Evolutionary conservation across 345 rosid genomes (phyloP), one percentile per base, ranked within the genome.

Genomic region (Sapria himalayana): DNA sequence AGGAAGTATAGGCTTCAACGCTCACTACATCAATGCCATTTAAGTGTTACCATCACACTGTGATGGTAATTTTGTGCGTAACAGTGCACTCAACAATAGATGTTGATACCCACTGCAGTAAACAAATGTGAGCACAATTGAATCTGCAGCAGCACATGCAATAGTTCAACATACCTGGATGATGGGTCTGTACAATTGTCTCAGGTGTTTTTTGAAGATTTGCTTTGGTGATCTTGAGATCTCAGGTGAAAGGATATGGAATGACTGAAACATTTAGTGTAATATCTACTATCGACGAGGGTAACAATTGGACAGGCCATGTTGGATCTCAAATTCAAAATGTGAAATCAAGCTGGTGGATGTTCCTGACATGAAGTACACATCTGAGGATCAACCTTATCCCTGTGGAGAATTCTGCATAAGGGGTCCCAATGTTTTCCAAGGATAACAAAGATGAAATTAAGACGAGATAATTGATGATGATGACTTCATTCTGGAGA

Each of bases 371-470:
- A 85, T 85, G 96, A 81, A 85, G 46, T 81, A 81, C 63, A 77
- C 78, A 29, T 72, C 86, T 2, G 79, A 81, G 7, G 84, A 85
- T 63, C 72, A 75, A 56, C 96, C 96, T 12, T 49, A 74, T 73
- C 92, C 96, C 37, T 81, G 84, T 54, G 96, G 96, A 23, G 92
- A 85, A 59, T 74, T 81, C 33, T 85, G 96, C 52, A 81, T 81
- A 43, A 65, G 93, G 60, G 96, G 96, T 47, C 85, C 92, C 27
- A 77, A 43, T 54, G 53, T 81, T 41, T 85, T 85, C 57, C 72
- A 60, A 49, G 92, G 96, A 67, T 81, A 81, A 72, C 70, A 78
- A 77, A 52, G 84, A 81, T 43, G 75, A 66, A 65, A 70, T 52
- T 52, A 85, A 77, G 57, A 74, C 78, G 96, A 67, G 43, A 59